Conservation (phyloP, 1,139 yeast species). For the Geotrichum reessii region DNA sequence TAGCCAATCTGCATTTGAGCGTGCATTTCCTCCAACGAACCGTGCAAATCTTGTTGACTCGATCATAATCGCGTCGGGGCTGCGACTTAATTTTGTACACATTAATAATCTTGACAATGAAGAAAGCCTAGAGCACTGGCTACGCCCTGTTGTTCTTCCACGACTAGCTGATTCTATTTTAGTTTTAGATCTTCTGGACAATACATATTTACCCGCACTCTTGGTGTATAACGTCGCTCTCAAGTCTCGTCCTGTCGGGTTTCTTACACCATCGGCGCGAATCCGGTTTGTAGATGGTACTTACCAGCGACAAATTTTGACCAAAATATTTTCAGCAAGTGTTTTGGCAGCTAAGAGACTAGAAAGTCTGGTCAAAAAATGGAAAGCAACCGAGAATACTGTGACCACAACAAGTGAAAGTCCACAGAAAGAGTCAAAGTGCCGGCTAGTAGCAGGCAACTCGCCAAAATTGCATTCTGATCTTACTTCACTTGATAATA, state of each 20-base stretch:
- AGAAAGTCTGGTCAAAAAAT: background rate
- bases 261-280: constrained; percentile 6
- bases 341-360: background rate
- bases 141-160: constrained; percentile 4
- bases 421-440: background rate
- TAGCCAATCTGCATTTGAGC: background rate
- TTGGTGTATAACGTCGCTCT: constrained; percentile 2
- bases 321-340: background rate
- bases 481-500: background rate
- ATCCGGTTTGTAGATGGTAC: background rate
- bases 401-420: background rate
- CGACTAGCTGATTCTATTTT: background rate
- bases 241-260: constrained; percentile 9
- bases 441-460: background rate
- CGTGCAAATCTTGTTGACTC: constrained; percentile 1
- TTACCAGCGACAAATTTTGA: background rate
- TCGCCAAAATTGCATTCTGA: background rate
- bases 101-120: background rate
- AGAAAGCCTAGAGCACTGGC: constrained; percentile 1
- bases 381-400: background rate
- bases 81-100: constrained; percentile 12
- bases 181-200: background rate
- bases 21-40: background rate
- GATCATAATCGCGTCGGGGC: background rate
- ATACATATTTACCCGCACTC: constrained; percentile 4